A percentile compares a stretch with the other conserved stretches of the same genome.
These are phyloP conservation scores for Trichophyton verrucosum DNA, from an alignment of 2,329 filamentous ascomycete species.

Conservation along the genomic window DNA sequence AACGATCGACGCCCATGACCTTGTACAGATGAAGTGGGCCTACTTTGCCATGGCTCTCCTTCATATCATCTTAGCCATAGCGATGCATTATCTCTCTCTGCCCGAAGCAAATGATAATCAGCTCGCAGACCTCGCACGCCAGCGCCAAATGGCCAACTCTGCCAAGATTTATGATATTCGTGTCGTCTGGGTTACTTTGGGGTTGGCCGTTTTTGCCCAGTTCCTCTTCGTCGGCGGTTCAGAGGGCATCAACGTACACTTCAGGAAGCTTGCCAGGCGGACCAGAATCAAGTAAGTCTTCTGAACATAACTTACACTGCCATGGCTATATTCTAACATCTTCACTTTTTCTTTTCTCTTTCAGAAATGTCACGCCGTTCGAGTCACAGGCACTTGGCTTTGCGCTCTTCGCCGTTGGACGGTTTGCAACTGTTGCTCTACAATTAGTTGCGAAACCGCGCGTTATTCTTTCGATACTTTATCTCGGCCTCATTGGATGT, in stretches of 20 bases:
- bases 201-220: slow-evolving; percentile 41
- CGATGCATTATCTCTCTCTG: slow-evolving; percentile 50
- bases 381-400: slow-evolving; percentile 44
- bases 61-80: slow-evolving; percentile 45
- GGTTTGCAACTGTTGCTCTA: slow-evolving; percentile 44
- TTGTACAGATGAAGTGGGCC: slow-evolving; percentile 53
- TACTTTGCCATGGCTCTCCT: slow-evolving; percentile 53
- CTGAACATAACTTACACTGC: neutral
- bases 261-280: slow-evolving; percentile 32
- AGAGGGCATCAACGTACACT: slow-evolving; percentile 42
- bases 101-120: slow-evolving; percentile 51
- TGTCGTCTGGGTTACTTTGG: slow-evolving; percentile 46
- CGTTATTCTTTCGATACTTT: slow-evolving; percentile 43
- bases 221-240: slow-evolving; percentile 52
- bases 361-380: slow-evolving; percentile 16
- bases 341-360: slow-evolving; percentile 8
- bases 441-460: slow-evolving; percentile 47
- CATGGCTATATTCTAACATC: slow-evolving; percentile 9
- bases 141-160: slow-evolving; percentile 39
- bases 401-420: slow-evolving; percentile 45
- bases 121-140: slow-evolving; percentile 43
- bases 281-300: slow-evolving; percentile 24
- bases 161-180: slow-evolving; percentile 35
- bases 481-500: slow-evolving; percentile 41
- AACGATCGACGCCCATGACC: slow-evolving; percentile 36